phyloP scores from a whole-genome alignment of 169 alveolate species.

The Plasmodium reichenowi region DNA sequence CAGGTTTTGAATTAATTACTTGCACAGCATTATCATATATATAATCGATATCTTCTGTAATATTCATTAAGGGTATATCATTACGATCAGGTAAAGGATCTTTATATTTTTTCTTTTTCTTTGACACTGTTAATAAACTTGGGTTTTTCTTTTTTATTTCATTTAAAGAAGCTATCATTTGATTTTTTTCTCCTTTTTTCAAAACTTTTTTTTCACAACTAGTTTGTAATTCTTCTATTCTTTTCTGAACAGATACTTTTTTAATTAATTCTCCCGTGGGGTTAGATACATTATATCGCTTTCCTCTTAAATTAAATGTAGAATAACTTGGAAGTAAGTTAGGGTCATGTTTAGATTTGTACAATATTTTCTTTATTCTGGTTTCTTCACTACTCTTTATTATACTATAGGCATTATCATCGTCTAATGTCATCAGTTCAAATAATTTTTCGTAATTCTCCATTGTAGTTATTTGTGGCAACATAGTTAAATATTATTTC shows the following conservation, averaged over 20 bases:
- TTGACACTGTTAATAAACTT: constrained; percentile 40
- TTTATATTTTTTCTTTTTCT: constrained; percentile 69
- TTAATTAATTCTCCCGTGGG: constrained; percentile 55
- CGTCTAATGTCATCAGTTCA: constrained; percentile 40
- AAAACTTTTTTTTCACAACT: constrained; percentile 53
- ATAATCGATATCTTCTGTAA: constrained; percentile 68
- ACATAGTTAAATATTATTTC: too few relatives aligned
- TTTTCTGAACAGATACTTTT: constrained; percentile 57
- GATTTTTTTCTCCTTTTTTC: constrained; percentile 77
- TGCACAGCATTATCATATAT: constrained; percentile 77
- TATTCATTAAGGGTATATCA: constrained; percentile 71
- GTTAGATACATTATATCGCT: constrained; percentile 67
- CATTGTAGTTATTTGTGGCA: constrained; percentile 20
- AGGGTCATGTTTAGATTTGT: constrained; percentile 76
- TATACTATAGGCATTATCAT: constrained; percentile 71
- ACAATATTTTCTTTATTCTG: constrained; percentile 52
- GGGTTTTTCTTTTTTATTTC: constrained; percentile 74
- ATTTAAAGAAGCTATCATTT: constrained; percentile 40
- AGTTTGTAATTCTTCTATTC: constrained; percentile 50
- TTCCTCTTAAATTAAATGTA: constrained; percentile 74
- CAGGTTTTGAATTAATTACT: constrained; percentile 53
- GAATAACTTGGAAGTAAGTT: constrained; percentile 75
- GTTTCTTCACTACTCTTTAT: constrained; percentile 72
- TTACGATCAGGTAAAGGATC: constrained; percentile 70
- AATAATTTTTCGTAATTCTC: constrained; percentile 61